phyloP scores from a whole-genome alignment of 108 stramenopile species.

The Cylindrotheca closterium region DNA sequence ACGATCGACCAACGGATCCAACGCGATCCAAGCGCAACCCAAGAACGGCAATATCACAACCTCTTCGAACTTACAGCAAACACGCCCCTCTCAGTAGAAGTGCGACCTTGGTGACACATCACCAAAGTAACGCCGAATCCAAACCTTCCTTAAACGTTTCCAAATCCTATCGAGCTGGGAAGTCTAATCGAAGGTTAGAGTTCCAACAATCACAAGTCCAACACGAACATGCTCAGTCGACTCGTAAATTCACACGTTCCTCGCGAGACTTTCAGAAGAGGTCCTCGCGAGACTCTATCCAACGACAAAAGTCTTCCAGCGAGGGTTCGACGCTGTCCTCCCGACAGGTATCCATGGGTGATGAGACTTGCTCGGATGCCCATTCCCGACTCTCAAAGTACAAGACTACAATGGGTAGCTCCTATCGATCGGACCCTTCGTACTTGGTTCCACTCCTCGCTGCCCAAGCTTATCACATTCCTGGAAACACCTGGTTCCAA shows the following conservation, averaged over 20 bases:
- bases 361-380: neutral
- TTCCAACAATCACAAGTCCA: neutral
- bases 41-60: neutral
- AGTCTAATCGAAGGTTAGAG: neutral
- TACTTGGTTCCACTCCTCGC: slow-evolving; percentile 42
- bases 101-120: neutral
- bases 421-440: neutral
- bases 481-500: slow-evolving; percentile 53
- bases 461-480: slow-evolving; percentile 59
- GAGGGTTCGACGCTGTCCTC: no score
- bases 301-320: no score
- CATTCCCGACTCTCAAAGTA: neutral
- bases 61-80: neutral
- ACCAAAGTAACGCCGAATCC: neutral
- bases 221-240: neutral
- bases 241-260: no score
- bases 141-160: neutral
- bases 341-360: neutral
- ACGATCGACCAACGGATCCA: neutral
- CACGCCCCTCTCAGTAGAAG: neutral
- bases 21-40: neutral
- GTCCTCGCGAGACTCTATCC: no score
- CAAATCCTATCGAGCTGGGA: neutral
- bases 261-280: no score
- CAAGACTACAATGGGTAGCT: neutral